Evolutionary conservation across 495 filamentous ascomycete genomes (phyloP).

Genomic region (Aspergillus mulundensis): DNA sequence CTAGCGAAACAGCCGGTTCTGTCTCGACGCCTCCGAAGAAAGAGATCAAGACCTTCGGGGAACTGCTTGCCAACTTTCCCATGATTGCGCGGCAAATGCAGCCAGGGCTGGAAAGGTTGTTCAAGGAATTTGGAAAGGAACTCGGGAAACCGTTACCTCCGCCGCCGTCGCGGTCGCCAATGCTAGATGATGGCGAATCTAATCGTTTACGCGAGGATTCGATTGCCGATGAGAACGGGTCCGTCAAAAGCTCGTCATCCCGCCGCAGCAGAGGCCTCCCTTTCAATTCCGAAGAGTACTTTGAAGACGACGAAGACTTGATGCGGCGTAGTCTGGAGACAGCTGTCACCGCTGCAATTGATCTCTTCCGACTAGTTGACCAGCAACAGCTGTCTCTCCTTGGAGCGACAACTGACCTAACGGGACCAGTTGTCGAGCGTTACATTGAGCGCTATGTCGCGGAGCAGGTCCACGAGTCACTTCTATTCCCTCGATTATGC

Average conservation of each 20-base stretch:
- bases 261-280: slow-evolving; percentile 36
- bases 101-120: slow-evolving; percentile 81
- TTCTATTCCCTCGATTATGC: slow-evolving; percentile 79
- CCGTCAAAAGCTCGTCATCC: slow-evolving; percentile 35
- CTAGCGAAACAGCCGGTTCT: slow-evolving; percentile 33
- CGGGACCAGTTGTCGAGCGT: slow-evolving; percentile 84
- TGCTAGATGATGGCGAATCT: slow-evolving; percentile 27
- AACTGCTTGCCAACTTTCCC: slow-evolving; percentile 87
- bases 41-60: slow-evolving; percentile 84
- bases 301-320: slow-evolving; percentile 81
- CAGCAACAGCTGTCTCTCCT: slow-evolving; percentile 91
- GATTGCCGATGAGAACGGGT: slow-evolving; percentile 30
- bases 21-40: slow-evolving; percentile 63
- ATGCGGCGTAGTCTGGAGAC: slow-evolving; percentile 85
- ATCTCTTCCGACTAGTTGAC: slow-evolving; percentile 92
- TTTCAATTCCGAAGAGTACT: slow-evolving; percentile 48
- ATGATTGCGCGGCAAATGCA: slow-evolving; percentile 98
- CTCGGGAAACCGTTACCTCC: slow-evolving; percentile 81
- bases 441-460: slow-evolving; percentile 93
- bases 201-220: slow-evolving; percentile 23
- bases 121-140: slow-evolving; percentile 80
- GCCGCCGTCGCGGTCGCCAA: slow-evolving; percentile 59
- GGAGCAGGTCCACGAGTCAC: slow-evolving; percentile 85
- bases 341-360: slow-evolving; percentile 88
- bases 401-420: slow-evolving; percentile 89